These are phyloP conservation scores for Ogataea wickerhamii DNA, from an alignment of 805 yeast species.

Conservation along the genomic window DNA sequence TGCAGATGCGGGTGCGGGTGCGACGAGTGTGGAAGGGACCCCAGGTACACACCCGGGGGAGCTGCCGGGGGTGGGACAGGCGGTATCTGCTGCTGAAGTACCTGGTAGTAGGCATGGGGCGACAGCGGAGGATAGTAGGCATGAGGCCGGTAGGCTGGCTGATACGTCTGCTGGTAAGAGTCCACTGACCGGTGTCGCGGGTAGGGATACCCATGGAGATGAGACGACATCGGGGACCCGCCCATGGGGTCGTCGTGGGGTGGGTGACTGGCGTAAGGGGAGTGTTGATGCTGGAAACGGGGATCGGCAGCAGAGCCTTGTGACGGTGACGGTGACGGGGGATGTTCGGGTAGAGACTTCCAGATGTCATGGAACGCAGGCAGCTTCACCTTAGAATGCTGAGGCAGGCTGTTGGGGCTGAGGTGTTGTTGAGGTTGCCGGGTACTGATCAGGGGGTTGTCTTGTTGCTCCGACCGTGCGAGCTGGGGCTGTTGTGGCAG, in stretches of 20 bases:
- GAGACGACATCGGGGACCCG: neutral
- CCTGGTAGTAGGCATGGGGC: slow-evolving; percentile 8
- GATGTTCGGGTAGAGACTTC: slow-evolving; percentile 81
- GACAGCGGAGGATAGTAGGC: slow-evolving; percentile 4
- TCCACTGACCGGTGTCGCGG: neutral
- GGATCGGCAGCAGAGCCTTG: neutral
- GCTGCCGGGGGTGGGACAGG: slow-evolving; percentile 1
- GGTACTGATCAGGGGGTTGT: too few species aligned
- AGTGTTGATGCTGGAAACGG: neutral
- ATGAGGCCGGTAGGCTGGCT: neutral
- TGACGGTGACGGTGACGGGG: neutral
- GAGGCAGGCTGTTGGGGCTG: too few species aligned
- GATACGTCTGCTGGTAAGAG: neutral
- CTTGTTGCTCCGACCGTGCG: too few species aligned
- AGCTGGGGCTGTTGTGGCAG: neutral
- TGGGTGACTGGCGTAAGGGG: neutral
- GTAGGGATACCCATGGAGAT: neutral
- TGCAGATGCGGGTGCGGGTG: neutral
- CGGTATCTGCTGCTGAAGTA: slow-evolving; percentile 1
- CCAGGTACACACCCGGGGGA: slow-evolving; percentile 1
- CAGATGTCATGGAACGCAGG: slow-evolving; percentile 74
- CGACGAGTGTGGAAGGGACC: neutral
- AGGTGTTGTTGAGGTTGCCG: too few species aligned
- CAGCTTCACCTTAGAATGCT: slow-evolving; percentile 75
- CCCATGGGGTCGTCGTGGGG: neutral